Base-by-base conservation (phyloP, 805 yeast genomes). In the Phaffomyces thermotolerans region DNA sequence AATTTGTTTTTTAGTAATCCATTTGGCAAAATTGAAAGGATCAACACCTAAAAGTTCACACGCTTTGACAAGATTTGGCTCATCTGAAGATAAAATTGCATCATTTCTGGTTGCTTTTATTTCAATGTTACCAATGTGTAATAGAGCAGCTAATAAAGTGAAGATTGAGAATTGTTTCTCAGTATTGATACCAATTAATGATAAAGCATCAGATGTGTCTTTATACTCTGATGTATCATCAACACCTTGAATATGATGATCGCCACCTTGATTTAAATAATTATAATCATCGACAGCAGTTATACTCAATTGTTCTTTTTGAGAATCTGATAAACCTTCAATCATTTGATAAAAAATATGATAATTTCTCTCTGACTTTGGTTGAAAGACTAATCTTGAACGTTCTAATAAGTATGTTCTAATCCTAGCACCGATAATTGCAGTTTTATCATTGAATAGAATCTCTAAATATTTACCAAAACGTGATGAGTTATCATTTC, bases 401-500 rank as follows among this genome's bases (percentile, higher is more conserved):
- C 99, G 80, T 66, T 91, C 99, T 55, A 91, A 75, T 53, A 91
- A 68, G 63, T 90, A 91, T 0, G 98, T 91, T 66, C 97, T 77
- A 50, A 93, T 85, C 58, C 91, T 75, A 8, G 99, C 99, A 60
- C 98, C 99, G 54, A 89, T 83, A 56, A 91, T 91, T 31, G 85
- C 76, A 18, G 84, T 81, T 23, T 76, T 59, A 20, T 74, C 65
- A 65, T 88, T 84, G 64, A 91, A 91, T 52, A 89, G 69, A 54
- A 91, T 91, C 66, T 91, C 98, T 53, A 91, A 72, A 62, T 91
- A 91, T 65, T 91, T 91, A 59, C 99, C 99, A 60, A 93, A 95
- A 65, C 99, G 83, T 23, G 98, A 91, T 25, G 98, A 93, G 66
- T 91, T 91, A 67, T 91, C 97, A 63, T 91, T 91, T 71, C 99